phyloP scores from a whole-genome alignment of 768 basidiomycete species.

The Amanita inopinata region DNA sequence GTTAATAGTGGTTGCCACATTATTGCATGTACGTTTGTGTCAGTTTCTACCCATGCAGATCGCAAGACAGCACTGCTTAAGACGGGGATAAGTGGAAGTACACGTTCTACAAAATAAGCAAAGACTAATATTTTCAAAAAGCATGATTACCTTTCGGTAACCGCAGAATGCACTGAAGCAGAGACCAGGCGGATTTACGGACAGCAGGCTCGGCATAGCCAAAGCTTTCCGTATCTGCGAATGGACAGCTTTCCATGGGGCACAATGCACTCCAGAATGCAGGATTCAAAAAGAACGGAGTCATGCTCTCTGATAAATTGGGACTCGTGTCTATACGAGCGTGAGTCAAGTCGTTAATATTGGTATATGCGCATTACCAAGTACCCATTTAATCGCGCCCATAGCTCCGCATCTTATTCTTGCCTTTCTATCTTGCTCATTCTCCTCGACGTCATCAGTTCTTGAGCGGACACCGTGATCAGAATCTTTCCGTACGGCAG shows the following conservation, averaged over 20 bases:
- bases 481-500: conserved; percentile 20
- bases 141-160: conserved; percentile 32
- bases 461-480: conserved; percentile 30
- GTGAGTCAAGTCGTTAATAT: not conserved
- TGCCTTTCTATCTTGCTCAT: conserved; percentile 56
- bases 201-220: conserved; percentile 64
- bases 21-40: conserved; percentile 50
- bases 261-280: conserved; percentile 53
- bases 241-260: conserved; percentile 31
- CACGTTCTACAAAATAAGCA: conserved; percentile 11
- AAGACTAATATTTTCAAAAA: not conserved
- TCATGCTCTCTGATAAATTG: conserved; percentile 20
- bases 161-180: conserved; percentile 37
- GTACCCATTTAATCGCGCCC: conserved; percentile 51
- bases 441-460: conserved; percentile 57
- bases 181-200: conserved; percentile 59
- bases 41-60: conserved; percentile 63
- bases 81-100: conserved; percentile 27
- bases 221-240: conserved; percentile 35
- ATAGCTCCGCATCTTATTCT: conserved; percentile 61
- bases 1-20: conserved; percentile 67
- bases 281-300: conserved; percentile 37
- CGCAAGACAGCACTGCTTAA: conserved; percentile 52
- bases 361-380: conserved; percentile 34
- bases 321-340: conserved; percentile 13